Conservation (phyloP, 1,284 basidiomycete genomes). For the Ustilago bromivora region DNA sequence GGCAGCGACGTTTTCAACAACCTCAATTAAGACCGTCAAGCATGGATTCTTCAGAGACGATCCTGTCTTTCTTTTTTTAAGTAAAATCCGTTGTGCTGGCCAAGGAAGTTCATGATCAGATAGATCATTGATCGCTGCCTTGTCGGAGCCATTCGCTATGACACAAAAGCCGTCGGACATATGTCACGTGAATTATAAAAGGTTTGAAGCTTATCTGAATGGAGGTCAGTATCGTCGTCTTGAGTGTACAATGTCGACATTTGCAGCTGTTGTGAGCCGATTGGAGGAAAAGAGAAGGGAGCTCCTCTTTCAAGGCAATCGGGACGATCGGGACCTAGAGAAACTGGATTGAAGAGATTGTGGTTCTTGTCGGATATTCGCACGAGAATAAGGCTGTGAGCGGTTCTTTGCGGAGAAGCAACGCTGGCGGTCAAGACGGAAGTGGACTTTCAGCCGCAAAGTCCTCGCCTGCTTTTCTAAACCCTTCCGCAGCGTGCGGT, state of each 20-base stretch:
- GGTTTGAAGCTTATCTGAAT: too few species aligned
- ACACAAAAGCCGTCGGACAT: too few species aligned
- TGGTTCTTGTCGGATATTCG: not conserved
- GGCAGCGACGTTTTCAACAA: too few species aligned
- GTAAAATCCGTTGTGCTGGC: not conserved
- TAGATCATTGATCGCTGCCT: not conserved
- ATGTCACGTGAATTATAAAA: too few species aligned
- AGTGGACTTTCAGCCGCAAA: slow-evolving; percentile 11
- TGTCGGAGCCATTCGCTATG: not conserved
- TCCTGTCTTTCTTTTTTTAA: not conserved
- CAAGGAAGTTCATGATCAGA: not conserved
- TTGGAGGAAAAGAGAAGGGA: not conserved
- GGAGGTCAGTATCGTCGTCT: too few species aligned
- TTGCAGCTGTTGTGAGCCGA: too few species aligned
- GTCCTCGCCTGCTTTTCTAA: slow-evolving; percentile 1
- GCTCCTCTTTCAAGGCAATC: not conserved
- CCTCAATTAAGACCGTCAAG: too few species aligned
- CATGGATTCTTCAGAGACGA: too few species aligned
- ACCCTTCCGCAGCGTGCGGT: slow-evolving; percentile 17
- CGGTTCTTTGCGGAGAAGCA: slow-evolving; percentile 5
- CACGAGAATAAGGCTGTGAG: not conserved
- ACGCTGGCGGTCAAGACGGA: slow-evolving; percentile 5
- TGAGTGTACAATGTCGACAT: too few species aligned
- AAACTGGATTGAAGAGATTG: not conserved
- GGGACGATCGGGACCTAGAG: not conserved